Base-by-base conservation (phyloP, 306 rosid genomes). In the Castanopsis chinensis region DNA sequence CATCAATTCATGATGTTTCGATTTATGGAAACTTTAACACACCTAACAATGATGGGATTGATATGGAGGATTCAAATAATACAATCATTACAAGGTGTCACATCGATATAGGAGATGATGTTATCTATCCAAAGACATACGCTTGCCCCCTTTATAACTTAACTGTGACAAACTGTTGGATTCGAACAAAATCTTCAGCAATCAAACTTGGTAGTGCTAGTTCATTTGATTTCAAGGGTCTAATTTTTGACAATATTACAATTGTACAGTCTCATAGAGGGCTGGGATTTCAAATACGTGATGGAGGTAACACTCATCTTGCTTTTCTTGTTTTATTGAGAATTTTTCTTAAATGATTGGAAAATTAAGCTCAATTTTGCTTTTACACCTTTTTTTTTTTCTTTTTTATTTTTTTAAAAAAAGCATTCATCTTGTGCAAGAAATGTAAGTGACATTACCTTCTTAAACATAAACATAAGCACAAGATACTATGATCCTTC, bases 71-170 rank as follows among this genome's bases (percentile, higher is more conserved):
- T 85, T 92, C 98, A 30, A 94, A 94, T 55, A 89, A 94, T 80
- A 92, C 97, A 5, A 52, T 85, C 5, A 92, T 94, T 78, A 91
- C 85, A 12, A 72, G 94, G 77, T 91, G 97, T 83, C 93, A 86
- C 86, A 94, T 94, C 6, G 87, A 94, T 77, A 94, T 97, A 6
- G 97, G 97, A 27, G 98, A 94, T 76, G 98, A 94, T 87, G 98
- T 97, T 23, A 91, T 94, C 76, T 92, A 97, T 84, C 97, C 97
- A 10, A 94, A 94, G 85, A 83, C 98, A 13, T 90, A 54, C 73
- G 81, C 89, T 11, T 91, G 92, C 53, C 92, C 98, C 20, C 85
- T 94, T 17, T 81, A 85, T 80, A 92, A 92, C 79, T 82, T 94
- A 21, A 94, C 93, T 0, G 97, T 77, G 27, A 90, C 93, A 0